Conservation (phyloP, 2,329 filamentous ascomycete genomes). For the Hypoxylon sp. region DNA sequence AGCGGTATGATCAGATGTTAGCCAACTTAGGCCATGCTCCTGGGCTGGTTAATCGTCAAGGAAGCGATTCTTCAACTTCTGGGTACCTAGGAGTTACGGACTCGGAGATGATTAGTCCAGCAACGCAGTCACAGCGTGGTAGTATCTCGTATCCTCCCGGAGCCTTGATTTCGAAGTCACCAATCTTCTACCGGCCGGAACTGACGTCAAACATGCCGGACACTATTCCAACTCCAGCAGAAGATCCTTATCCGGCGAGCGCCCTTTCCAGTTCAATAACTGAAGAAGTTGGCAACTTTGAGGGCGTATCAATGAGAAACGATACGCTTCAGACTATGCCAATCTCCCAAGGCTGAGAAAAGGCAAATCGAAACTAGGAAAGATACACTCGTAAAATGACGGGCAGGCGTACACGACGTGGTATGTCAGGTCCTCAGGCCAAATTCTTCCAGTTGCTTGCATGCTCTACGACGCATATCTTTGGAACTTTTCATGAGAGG, state of each 20-base stretch:
- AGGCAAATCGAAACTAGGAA: not conserved
- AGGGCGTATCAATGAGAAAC: slow-evolving; percentile 40
- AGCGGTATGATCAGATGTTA: slow-evolving; percentile 50
- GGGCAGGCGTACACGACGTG: not conserved
- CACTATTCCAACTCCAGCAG: not conserved
- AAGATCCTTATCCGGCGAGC: slow-evolving; percentile 32
- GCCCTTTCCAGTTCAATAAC: slow-evolving; percentile 12
- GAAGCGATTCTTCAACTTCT: slow-evolving; percentile 37
- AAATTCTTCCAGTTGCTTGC: not conserved
- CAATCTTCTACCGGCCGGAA: slow-evolving; percentile 37
- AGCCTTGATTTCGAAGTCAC: slow-evolving; percentile 33
- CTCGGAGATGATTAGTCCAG: slow-evolving; percentile 34
- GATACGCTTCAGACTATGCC: slow-evolving; percentile 14
- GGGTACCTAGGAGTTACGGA: slow-evolving; percentile 31
- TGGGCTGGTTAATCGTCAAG: slow-evolving; percentile 24
- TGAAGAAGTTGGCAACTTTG: slow-evolving; percentile 41
- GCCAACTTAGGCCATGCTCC: slow-evolving; percentile 35
- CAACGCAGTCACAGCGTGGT: slow-evolving; percentile 22
- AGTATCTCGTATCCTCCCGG: slow-evolving; percentile 35
- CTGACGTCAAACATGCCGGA: slow-evolving; percentile 23
- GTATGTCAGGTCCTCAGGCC: not conserved
- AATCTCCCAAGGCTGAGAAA: slow-evolving; percentile 5
- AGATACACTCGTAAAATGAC: not conserved
- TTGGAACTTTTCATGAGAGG: too few species aligned
- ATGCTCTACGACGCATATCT: not conserved